phyloP scores from a whole-genome alignment of 1,139 yeast species.

The Keqinozyma sinolaborantium region DNA sequence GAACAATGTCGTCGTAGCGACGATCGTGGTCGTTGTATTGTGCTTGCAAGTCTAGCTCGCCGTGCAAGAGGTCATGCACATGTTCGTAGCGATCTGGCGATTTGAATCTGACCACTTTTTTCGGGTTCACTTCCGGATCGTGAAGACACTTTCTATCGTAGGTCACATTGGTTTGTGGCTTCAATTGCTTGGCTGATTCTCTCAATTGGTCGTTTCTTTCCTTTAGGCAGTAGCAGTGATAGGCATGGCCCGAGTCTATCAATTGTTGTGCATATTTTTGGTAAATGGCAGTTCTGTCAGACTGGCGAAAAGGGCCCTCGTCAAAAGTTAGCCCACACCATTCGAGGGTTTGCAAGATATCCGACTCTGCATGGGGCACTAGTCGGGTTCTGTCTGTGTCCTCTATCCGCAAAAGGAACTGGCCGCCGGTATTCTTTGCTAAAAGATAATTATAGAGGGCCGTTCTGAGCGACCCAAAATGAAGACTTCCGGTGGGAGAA shows the following conservation, averaged over 20 bases:
- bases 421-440: conserved; percentile 78
- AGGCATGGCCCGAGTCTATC: conserved; percentile 68
- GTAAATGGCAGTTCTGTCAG: conserved; percentile 71
- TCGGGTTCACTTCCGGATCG: conserved; percentile 29
- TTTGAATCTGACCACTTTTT: conserved; percentile 46
- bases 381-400: conserved; percentile 86
- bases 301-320: conserved; percentile 89
- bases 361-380: conserved; percentile 77
- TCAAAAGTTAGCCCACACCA: conserved; percentile 81
- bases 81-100: conserved; percentile 70
- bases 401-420: conserved; percentile 77
- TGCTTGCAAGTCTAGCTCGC: conserved; percentile 70
- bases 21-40: conserved; percentile 68
- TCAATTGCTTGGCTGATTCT: conserved; percentile 66
- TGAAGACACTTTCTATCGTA: conserved; percentile 77
- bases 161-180: conserved; percentile 89
- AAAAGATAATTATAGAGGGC: conserved; percentile 85
- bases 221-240: conserved; percentile 81
- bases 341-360: conserved; percentile 66
- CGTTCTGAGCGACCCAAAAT: conserved; percentile 88
- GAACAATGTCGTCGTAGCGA: conserved; percentile 84
- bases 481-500: conserved; percentile 93
- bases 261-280: conserved; percentile 51
- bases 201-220: conserved; percentile 69
- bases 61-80: conserved; percentile 74